Evolutionary conservation across 2,329 filamentous ascomycete species (phyloP).

Genomic region (Aspergillus sojae): DNA sequence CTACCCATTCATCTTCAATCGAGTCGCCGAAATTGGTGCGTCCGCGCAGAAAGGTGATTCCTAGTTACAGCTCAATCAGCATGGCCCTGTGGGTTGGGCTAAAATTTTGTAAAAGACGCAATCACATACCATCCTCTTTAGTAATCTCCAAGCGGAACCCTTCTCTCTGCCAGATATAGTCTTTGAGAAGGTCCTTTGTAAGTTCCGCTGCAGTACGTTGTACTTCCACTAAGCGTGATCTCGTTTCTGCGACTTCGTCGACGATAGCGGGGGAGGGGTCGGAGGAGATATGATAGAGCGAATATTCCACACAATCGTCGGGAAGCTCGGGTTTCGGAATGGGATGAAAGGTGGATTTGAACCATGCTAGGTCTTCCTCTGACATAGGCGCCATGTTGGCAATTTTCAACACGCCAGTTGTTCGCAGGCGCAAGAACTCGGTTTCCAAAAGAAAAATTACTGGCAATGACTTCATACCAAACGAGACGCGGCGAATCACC

Average conservation of each 20-base stretch:
- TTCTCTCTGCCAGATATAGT: slow-evolving; percentile 96
- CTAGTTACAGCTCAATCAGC: slow-evolving; percentile 29
- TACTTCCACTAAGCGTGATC: slow-evolving; percentile 69
- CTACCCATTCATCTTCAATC: slow-evolving; percentile 95
- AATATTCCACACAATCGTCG: slow-evolving; percentile 86
- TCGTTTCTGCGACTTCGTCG: slow-evolving; percentile 53
- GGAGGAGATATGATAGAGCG: slow-evolving; percentile 70
- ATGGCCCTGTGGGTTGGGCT: neutral
- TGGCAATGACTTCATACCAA: slow-evolving; percentile 38
- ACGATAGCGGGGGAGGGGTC: slow-evolving; percentile 56
- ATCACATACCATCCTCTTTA: slow-evolving; percentile 61
- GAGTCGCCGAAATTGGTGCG: slow-evolving; percentile 89
- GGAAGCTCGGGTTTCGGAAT: slow-evolving; percentile 68
- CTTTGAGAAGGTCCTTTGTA: slow-evolving; percentile 67
- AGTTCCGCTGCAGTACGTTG: slow-evolving; percentile 69
- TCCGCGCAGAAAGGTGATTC: slow-evolving; percentile 67
- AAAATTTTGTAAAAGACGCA: slow-evolving; percentile 7
- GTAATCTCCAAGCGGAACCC: slow-evolving; percentile 68
- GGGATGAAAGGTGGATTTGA: slow-evolving; percentile 65
- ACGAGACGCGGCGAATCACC: slow-evolving; percentile 29
- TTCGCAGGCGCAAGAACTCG: neutral
- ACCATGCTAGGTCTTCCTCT: slow-evolving; percentile 65
- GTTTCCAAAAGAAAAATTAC: slow-evolving; percentile 12
- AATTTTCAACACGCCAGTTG: neutral
- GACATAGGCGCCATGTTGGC: slow-evolving; percentile 45